Evolutionary conservation across 768 basidiomycete species (phyloP).

Genomic region (Russula emetica): DNA sequence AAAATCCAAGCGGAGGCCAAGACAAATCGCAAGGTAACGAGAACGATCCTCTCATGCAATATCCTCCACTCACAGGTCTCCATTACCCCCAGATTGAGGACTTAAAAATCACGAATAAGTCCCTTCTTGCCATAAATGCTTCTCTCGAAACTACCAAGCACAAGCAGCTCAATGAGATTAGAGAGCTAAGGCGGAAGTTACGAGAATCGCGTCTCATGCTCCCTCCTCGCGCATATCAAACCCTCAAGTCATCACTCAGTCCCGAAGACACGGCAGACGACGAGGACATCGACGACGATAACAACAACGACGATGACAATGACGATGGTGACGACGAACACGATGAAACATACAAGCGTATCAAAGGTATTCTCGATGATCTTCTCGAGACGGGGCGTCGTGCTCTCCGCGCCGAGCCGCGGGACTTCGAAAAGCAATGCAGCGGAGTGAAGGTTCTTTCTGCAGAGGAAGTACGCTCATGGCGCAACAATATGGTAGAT

Average conservation of each 20-base stretch:
- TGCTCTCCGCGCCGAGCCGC: slow-evolving; percentile 57
- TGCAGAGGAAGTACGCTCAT: slow-evolving; percentile 64
- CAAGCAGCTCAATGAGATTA: slow-evolving; percentile 78
- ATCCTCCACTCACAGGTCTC: neutral
- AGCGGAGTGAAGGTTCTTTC: slow-evolving; percentile 63
- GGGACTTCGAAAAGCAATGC: slow-evolving; percentile 45
- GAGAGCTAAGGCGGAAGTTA: slow-evolving; percentile 74
- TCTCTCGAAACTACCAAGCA: slow-evolving; percentile 77
- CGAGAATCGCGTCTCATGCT: slow-evolving; percentile 78
- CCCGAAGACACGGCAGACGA: slow-evolving; percentile 43
- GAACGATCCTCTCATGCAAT: slow-evolving; percentile 19
- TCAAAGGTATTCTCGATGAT: slow-evolving; percentile 58
- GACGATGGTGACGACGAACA: slow-evolving; percentile 37
- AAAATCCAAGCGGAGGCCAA: slow-evolving; percentile 70
- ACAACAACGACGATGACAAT: slow-evolving; percentile 39
- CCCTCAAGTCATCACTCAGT: slow-evolving; percentile 48
- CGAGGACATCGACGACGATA: slow-evolving; percentile 33
- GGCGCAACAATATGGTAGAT: slow-evolving; percentile 38
- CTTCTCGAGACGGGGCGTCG: slow-evolving; percentile 54
- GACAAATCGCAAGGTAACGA: slow-evolving; percentile 74
- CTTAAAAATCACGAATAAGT: slow-evolving; percentile 85
- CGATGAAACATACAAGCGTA: slow-evolving; percentile 59
- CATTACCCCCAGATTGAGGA: slow-evolving; percentile 69
- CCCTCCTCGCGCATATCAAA: slow-evolving; percentile 59
- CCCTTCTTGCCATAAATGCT: slow-evolving; percentile 79